Base-by-base conservation (phyloP, 225 moss, liverwort and hornwort species). In the Takakia lepidozioides region DNA sequence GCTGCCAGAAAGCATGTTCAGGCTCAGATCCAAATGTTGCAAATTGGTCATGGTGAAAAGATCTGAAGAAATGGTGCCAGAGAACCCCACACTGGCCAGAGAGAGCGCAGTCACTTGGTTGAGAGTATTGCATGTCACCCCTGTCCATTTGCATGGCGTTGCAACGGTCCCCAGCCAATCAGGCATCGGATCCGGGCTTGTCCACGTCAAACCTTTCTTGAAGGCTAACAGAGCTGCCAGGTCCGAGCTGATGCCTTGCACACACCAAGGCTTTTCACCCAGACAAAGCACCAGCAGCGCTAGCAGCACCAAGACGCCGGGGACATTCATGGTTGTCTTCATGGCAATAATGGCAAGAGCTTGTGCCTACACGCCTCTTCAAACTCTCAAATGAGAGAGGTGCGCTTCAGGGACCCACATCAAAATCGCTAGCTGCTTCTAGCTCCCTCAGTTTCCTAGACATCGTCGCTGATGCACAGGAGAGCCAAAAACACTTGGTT, bases 111-210 rank as follows among this genome's bases (percentile, higher is more conserved):
- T 56, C 2, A 87, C 73, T 8, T 43, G 6, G 18, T 60, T 57
- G n/a, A 50, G 56, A 2, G 57, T 38, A 29, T 57, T 48, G 62
- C 91, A 91, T 17, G 49, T 29, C 0, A 87, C 60, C 18, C 87
- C 87, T n/a, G 54, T 37, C 91, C 91, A 91, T 1, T 21, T 44
- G 62, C 91, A 91, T 47, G 49, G 39, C 21, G 54, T 54, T 18
- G 64, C 43, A 15, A 47, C 56, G 22, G 55, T 50, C 1, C 15
- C 47, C 2, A 40, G 27, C 74, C 74, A 74, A 34, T 69, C 54
- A 14, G 70, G 62, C 36, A 62, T 62, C 8, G 25, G 25, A 45
- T 54, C 48, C 2, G 54, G 44, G 3, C 14, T n/a, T 3, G 42
- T 25, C 56, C 71, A 66, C n/a, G 72, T 48, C n/a, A 83, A 48